These are phyloP conservation scores for Plasmodium chabaudi DNA, from an alignment of 169 alveolate genomes.

Conservation along the genomic window DNA sequence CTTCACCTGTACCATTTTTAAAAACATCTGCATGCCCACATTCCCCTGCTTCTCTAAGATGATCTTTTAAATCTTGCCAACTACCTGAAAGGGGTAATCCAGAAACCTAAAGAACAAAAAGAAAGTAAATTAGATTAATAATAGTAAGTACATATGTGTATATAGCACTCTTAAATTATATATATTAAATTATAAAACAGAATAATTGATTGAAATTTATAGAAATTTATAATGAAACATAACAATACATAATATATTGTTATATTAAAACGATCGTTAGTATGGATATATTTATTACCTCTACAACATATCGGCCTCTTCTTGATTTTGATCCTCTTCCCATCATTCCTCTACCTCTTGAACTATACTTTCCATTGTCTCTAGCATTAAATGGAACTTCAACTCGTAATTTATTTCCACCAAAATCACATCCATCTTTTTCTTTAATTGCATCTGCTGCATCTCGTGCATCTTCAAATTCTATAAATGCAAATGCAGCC, in stretches of 20 bases:
- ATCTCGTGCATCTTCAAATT: conserved; percentile 89
- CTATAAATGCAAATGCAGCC: conserved; percentile 87
- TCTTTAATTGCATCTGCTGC: conserved; percentile 90
- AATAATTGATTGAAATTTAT: too few species aligned
- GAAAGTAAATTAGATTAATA: background rate
- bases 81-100: conserved; percentile 88
- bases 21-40: conserved; percentile 93
- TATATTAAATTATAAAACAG: background rate
- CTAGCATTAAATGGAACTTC: conserved; percentile 86
- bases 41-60: conserved; percentile 91
- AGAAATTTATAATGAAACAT: background rate
- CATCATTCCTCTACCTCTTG: conserved; percentile 64
- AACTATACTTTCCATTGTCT: conserved; percentile 73
- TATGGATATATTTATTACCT: conserved; percentile 76
- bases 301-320: conserved; percentile 79
- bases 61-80: conserved; percentile 93
- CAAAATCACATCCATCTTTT: conserved; percentile 86
- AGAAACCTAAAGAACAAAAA: conserved; percentile 77
- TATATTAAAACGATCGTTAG: background rate
- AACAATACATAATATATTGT: background rate
- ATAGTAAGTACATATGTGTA: background rate
- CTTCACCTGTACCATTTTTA: conserved; percentile 91
- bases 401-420: conserved; percentile 86
- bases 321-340: conserved; percentile 56
- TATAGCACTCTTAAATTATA: background rate